Conservation (phyloP, 2,329 filamentous ascomycete species). For the Coleophoma cylindrospora region DNA sequence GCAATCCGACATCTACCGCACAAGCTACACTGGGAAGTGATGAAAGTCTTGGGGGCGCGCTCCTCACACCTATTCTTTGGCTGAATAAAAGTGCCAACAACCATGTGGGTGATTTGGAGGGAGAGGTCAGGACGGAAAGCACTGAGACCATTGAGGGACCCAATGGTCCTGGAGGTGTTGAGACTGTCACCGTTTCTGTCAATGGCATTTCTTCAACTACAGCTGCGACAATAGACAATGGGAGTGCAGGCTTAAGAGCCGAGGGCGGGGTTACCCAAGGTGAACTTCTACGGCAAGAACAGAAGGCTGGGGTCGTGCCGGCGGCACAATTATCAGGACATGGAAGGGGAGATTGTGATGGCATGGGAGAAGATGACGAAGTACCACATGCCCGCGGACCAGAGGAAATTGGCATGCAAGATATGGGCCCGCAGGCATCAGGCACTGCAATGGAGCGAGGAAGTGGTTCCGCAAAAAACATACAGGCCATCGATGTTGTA, state of each 20-base stretch:
- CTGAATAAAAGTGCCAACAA: constrained; percentile 42
- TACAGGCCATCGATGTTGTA: constrained; percentile 54
- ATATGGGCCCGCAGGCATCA: constrained; percentile 67
- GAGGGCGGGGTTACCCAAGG: constrained; percentile 68
- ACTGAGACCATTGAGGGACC: constrained; percentile 79
- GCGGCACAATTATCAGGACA: constrained; percentile 47
- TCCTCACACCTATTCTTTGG: constrained; percentile 94
- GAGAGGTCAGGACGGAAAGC: constrained; percentile 64
- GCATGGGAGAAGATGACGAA: constrained; percentile 50
- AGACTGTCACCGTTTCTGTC: constrained; percentile 73
- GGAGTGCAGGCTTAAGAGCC: constrained; percentile 19
- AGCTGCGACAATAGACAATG: constrained; percentile 21
- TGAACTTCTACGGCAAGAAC: constrained; percentile 80
- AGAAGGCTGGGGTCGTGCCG: constrained; percentile 74
- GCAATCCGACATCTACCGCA: constrained; percentile 35
- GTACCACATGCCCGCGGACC: constrained; percentile 81
- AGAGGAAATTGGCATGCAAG: constrained; percentile 76
- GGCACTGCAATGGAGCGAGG: constrained; percentile 32
- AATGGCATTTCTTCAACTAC: constrained; percentile 60
- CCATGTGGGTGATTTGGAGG: constrained; percentile 41
- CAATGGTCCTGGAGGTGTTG: constrained; percentile 72
- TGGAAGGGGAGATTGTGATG: constrained; percentile 24
- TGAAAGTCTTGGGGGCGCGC: constrained; percentile 81
- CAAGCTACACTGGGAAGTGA: constrained; percentile 65
- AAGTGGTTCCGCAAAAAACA: constrained; percentile 38